Evolutionary conservation across 306 rosid species (phyloP), one percentile per base, ranked within the genome.

Genomic region (Cercis canadensis): DNA sequence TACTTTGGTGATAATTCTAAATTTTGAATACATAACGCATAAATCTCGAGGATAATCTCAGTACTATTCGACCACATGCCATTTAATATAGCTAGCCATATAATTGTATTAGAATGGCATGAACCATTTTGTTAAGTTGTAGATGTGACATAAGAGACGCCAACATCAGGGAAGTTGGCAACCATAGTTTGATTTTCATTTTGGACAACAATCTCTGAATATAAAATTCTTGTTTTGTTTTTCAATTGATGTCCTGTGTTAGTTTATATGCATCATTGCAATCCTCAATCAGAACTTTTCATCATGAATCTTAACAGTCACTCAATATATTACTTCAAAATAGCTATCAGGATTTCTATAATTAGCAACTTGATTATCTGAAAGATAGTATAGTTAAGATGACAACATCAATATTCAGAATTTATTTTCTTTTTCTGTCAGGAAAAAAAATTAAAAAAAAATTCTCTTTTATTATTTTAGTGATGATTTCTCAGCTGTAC

Each of bases 221-320:
- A 57, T 33, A 54, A 45, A 65, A n/a, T 13, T 57, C n/a, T 4
- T 39, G 40, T 13, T 15, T 68, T 57, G 49, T 75, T 56, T 63
- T 63, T 52, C 15, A 18, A 31, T 7, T 50, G 7, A 19, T 57
- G 17, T 56, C 24, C 53, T 62, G 9, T 46, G 36, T 67, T 58
- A 31, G 39, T 70, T 70, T 46, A 13, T 70, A 11, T 66, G 53
- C 59, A 76, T 81, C 68, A 76, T 76, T 76, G 72, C 58, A 43
- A 37, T 72, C 34, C 40, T 57, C 58, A 75, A 80, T 34, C 57
- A 17, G 47, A 60, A 50, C 31, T 55, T 70, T 66, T 66, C 72
- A 71, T 76, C n/a, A 76, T 71, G 54, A 71, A 60, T 65, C 85
- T 65, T 81, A 45, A 45, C 44, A 66, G 31, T 59, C 56, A 81